phyloP scores from a whole-genome alignment of 345 rosid genomes.

The Firmiana major region DNA sequence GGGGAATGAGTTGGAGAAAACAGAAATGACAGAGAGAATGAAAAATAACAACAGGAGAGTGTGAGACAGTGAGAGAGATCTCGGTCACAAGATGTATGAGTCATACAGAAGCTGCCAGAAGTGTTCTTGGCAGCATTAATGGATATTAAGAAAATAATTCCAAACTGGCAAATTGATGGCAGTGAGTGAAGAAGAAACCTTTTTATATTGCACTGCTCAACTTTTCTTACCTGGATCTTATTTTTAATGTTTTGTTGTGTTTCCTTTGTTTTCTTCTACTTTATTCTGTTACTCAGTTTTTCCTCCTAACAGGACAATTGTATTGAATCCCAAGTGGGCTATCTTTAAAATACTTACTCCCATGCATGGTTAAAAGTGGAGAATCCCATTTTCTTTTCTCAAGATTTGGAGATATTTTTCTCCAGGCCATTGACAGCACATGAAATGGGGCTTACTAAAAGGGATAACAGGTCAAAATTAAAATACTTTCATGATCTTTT shows the following conservation, averaged over 20 bases:
- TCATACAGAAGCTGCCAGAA: slow-evolving; percentile 45
- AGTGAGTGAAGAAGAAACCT: slow-evolving; percentile 26
- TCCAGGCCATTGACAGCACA: slow-evolving; percentile 3
- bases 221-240: slow-evolving; percentile 27
- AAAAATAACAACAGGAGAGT: too few species aligned
- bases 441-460: not conserved
- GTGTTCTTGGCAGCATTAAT: slow-evolving; percentile 38
- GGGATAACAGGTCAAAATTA: not conserved
- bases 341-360: slow-evolving; percentile 16
- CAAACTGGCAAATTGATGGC: slow-evolving; percentile 47
- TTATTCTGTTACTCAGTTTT: not conserved
- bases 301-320: slow-evolving; percentile 21
- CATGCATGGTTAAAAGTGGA: slow-evolving; percentile 42
- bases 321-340: slow-evolving; percentile 34
- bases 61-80: slow-evolving; percentile 14
- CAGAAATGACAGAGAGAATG: too few species aligned
- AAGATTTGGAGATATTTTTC: slow-evolving; percentile 23
- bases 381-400: slow-evolving; percentile 23
- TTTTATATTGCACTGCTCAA: slow-evolving; percentile 5
- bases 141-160: slow-evolving; percentile 21
- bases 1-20: not conserved
- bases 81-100: slow-evolving; percentile 27
- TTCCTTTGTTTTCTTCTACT: not conserved
- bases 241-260: not conserved
- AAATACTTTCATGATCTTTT: not conserved